A percentile compares a stretch with the other conserved stretches of the same genome.
phyloP scores from a whole-genome alignment of 2,329 filamentous ascomycete species.

The Teratosphaeria gauchensis region DNA sequence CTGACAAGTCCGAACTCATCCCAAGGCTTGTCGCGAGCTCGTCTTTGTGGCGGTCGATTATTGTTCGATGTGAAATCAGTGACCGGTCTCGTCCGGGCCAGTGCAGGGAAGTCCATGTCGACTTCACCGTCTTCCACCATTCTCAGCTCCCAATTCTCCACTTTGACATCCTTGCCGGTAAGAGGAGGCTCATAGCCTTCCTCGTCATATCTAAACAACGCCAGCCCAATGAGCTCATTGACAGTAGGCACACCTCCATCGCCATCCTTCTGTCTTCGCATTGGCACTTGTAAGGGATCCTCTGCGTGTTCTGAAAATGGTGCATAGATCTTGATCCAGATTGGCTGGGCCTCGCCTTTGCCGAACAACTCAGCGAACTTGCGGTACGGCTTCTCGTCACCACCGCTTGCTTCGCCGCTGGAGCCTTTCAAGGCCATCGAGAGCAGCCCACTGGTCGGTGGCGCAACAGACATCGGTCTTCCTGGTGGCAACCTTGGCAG shows the following conservation, averaged over 20 bases:
- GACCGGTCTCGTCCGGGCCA: slow-evolving; percentile 65
- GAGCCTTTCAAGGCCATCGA: slow-evolving; percentile 54
- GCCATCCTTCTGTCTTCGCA: slow-evolving; percentile 59
- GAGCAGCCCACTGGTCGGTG: slow-evolving; percentile 56
- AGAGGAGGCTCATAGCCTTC: slow-evolving; percentile 63
- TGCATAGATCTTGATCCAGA: slow-evolving; percentile 68
- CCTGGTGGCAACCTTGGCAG: slow-evolving; percentile 62
- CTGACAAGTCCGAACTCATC: slow-evolving; percentile 75
- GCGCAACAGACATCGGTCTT: slow-evolving; percentile 59
- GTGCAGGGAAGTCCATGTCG: slow-evolving; percentile 73
- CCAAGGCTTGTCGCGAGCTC: slow-evolving; percentile 66
- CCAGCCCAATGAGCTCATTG: slow-evolving; percentile 71
- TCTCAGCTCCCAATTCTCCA: slow-evolving; percentile 72
- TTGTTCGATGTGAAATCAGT: slow-evolving; percentile 70
- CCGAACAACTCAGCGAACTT: slow-evolving; percentile 67
- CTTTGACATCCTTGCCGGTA: slow-evolving; percentile 56
- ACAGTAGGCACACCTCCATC: slow-evolving; percentile 59
- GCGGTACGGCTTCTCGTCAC: slow-evolving; percentile 57
- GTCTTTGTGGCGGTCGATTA: slow-evolving; percentile 53
- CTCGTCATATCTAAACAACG: slow-evolving; percentile 67
- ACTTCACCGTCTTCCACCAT: slow-evolving; percentile 81
- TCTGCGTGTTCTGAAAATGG: slow-evolving; percentile 57
- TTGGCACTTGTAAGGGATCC: slow-evolving; percentile 61
- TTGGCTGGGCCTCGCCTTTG: slow-evolving; percentile 65
- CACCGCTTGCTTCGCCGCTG: slow-evolving; percentile 5